Evolutionary conservation across 495 filamentous ascomycete species (phyloP), one percentile per base, ranked within the genome.

Genomic region (Aspergillus homomorphus): DNA sequence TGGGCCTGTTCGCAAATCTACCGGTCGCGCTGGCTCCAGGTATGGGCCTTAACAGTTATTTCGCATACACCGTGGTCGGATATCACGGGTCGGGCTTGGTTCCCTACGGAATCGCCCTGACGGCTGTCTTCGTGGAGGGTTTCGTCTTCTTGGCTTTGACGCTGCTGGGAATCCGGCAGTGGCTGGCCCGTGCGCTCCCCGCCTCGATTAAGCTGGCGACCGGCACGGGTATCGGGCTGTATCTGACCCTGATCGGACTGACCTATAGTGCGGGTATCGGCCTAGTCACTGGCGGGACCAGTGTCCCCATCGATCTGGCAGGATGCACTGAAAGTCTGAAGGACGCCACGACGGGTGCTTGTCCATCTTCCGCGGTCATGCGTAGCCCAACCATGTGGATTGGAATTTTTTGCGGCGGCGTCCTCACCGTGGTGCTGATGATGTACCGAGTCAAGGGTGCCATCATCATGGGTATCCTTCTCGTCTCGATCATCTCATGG

Each of bases 401-500:
- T 56, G 89, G 89, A 24, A 89, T 94, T 58, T 91, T 92, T 76
- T 87, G 85, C 57, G 88, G 89, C 44, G 89, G 89, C 51, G 76
- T 93, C 50, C 76, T 93, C 44, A 92, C 89, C 6, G 80, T 83
- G 6, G 69, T 91, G 54, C 71, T 93, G 50, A 87, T 92, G 87
- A 84, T 90, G 81, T 93, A 90, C 68, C 82, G 89, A 10, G 80
- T 93, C 62, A 91, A 91, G 71, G 89, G 89, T 51, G 89, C 89
- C 41, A 86, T 92, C 54, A 91, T 92, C 63, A 78, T 80, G 24
- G 89, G 89, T 23, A 93, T 93, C 55, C 69, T 91, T 22, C 80
- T 93, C 22, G 89, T 93, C 18, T 90, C 87, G 33, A 87, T 92
- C 67, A 90, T 91, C 68, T 91, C 88, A 7, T 93, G 89, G 89